Conservation (phyloP, 768 basidiomycete species). For the Lepiota subincarnata region DNA sequence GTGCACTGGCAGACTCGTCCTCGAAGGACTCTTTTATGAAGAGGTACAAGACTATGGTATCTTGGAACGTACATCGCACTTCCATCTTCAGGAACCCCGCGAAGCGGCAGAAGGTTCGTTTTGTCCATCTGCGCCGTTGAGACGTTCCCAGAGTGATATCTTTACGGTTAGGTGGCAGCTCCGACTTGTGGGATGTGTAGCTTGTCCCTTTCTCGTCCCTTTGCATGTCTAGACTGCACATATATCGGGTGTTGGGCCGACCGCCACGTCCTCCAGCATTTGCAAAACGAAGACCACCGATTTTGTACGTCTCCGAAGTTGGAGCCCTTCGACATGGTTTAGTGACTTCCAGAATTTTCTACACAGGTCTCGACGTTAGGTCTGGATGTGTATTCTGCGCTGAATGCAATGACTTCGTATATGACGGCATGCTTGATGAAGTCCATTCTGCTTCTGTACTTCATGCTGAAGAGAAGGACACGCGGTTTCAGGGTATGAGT, state of each 20-base stretch:
- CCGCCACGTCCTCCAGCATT: constrained; percentile 55
- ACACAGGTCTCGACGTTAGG: constrained; percentile 65
- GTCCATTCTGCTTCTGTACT: constrained; percentile 41
- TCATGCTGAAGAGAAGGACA: constrained; percentile 55
- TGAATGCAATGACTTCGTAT: constrained; percentile 73
- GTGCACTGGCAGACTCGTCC: neutral
- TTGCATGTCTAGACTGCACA: constrained; percentile 69
- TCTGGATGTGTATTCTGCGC: constrained; percentile 74
- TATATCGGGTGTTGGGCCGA: constrained; percentile 68
- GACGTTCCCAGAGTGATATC: neutral
- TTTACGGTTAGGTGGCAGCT: constrained; percentile 34
- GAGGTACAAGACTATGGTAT: constrained; percentile 51
- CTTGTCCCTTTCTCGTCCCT: constrained; percentile 54
- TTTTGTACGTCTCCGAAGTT: constrained; percentile 54
- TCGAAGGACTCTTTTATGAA: constrained; percentile 20
- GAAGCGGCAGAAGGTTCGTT: constrained; percentile 64
- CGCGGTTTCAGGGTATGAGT: constrained; percentile 52
- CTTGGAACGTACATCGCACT: constrained; percentile 48
- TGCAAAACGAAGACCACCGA: constrained; percentile 51
- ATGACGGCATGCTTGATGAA: constrained; percentile 48
- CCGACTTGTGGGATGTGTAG: constrained; percentile 65
- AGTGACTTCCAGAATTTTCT: neutral
- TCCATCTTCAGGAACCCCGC: constrained; percentile 44
- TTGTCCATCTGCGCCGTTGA: neutral
- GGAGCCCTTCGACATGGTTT: neutral